These are phyloP conservation scores for Myrica gale DNA, from an alignment of 306 rosid genomes.

Conservation along the genomic window DNA sequence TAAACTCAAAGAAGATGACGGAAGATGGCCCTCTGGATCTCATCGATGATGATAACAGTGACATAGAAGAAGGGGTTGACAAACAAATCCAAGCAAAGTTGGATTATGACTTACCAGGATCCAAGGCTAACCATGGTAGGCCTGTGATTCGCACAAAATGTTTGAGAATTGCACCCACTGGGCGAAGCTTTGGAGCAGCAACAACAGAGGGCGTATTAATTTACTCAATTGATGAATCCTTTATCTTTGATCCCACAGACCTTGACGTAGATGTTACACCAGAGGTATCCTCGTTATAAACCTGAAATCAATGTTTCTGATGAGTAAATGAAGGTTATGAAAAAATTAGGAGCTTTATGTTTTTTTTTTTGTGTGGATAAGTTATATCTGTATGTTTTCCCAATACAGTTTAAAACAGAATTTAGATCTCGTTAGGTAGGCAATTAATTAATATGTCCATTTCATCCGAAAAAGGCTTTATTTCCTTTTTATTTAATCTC, in stretches of 20 bases:
- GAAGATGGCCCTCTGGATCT: conserved; percentile 87
- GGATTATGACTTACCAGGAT: conserved; percentile 80
- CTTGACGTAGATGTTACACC: conserved; percentile 97
- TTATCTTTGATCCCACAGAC: conserved; percentile 92
- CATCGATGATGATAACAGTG: conserved; percentile 69
- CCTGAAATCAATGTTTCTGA: not conserved
- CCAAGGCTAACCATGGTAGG: conserved; percentile 81
- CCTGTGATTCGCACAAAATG: conserved; percentile 73
- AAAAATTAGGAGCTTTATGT: not conserved
- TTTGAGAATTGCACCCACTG: conserved; percentile 89
- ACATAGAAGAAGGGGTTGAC: conserved; percentile 56
- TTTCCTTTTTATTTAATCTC: conserved; percentile 27
- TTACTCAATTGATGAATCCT: conserved; percentile 82
- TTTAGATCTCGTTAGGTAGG: conserved; percentile 8
- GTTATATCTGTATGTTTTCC: not conserved
- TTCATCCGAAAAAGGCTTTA: not conserved
- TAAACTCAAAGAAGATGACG: conserved; percentile 94
- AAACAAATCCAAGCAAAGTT: conserved; percentile 65
- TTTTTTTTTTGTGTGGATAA: no score
- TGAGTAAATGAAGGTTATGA: conserved; percentile 7
- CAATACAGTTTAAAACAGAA: conserved; percentile 11
- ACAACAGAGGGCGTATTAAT: conserved; percentile 90
- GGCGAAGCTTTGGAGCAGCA: conserved; percentile 90
- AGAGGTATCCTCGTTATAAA: conserved; percentile 47
- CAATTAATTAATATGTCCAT: not conserved